Conservation (phyloP, 331 rosid species). For the Dryas integrifolia region DNA sequence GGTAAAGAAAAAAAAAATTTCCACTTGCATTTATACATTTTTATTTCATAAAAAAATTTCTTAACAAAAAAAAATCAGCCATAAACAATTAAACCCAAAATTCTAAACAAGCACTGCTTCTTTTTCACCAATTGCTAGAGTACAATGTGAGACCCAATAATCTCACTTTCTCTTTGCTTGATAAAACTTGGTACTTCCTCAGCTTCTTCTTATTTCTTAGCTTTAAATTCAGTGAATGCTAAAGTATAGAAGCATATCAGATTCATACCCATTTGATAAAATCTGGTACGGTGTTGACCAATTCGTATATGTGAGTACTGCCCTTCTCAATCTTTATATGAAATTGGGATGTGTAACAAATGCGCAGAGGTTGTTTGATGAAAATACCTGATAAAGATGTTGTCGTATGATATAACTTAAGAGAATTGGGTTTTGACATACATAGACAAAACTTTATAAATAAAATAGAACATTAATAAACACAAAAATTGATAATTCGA, state of each 20-base stretch:
- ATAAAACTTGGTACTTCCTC: conserved; percentile 43
- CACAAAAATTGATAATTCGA: no score
- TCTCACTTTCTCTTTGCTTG: conserved; percentile 59
- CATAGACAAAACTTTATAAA: no score
- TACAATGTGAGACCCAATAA: conserved; percentile 41
- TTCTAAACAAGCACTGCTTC: conserved; percentile 25
- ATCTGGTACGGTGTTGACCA: conserved; percentile 37
- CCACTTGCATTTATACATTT: no score
- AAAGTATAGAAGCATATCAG: conserved; percentile 39
- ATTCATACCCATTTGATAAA: conserved; percentile 54
- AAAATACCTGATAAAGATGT: conserved; percentile 51
- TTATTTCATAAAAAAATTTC: no score
- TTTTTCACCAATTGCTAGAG: conserved; percentile 48
- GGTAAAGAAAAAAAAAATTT: no score
- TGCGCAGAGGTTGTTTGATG: conserved; percentile 62
- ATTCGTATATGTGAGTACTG: conserved; percentile 54
- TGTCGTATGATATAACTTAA: conserved; percentile 12
- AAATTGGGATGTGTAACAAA: conserved; percentile 42
- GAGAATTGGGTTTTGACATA: no score
- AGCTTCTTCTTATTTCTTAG: conserved; percentile 18
- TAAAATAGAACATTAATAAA: no score
- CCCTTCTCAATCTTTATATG: conserved; percentile 48
- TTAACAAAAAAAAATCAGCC: no score
- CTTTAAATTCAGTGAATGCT: conserved; percentile 8
- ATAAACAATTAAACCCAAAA: conserved; percentile 11